Conservation (phyloP, 192 early-diverging fungal species). For the Chytriomyces hyalinus region DNA sequence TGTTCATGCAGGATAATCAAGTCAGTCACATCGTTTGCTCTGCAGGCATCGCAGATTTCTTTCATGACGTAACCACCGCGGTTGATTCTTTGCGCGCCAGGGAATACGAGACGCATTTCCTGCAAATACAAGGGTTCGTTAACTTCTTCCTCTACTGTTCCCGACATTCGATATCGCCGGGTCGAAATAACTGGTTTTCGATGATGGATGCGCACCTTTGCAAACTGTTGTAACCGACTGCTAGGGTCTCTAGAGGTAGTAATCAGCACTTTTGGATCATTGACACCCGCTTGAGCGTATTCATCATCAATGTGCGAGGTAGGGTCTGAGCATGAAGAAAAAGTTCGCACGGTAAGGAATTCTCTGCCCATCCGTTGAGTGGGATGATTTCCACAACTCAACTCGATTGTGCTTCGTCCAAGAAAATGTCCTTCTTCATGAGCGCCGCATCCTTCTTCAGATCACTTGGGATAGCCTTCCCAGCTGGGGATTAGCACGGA, state of each 20-base stretch:
- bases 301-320: conserved; percentile 93
- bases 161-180: too few species aligned
- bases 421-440: conserved; percentile 79
- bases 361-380: too few species aligned
- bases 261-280: conserved; percentile 94
- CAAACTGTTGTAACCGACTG: conserved; percentile 90
- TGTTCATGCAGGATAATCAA: conserved; percentile 95
- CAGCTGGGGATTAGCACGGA: conserved; percentile 56
- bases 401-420: conserved; percentile 86
- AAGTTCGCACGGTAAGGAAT: neutral
- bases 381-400: conserved; percentile 25
- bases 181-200: too few species aligned
- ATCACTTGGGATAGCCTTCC: conserved; percentile 84
- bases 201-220: conserved; percentile 58
- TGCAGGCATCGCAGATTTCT: conserved; percentile 95
- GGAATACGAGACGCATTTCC: conserved; percentile 93
- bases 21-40: conserved; percentile 92
- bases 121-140: too few species aligned
- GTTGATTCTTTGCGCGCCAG: conserved; percentile 97
- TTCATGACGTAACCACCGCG: conserved; percentile 95
- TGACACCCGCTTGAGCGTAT: conserved; percentile 90
- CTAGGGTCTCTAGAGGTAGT: conserved; percentile 96
- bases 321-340: neutral
- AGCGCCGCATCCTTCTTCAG: conserved; percentile 76
- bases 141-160: too few species aligned